Evolutionary conservation across 139 green algal genomes (phyloP).

Genomic region (Coelastrella sp.): DNA sequence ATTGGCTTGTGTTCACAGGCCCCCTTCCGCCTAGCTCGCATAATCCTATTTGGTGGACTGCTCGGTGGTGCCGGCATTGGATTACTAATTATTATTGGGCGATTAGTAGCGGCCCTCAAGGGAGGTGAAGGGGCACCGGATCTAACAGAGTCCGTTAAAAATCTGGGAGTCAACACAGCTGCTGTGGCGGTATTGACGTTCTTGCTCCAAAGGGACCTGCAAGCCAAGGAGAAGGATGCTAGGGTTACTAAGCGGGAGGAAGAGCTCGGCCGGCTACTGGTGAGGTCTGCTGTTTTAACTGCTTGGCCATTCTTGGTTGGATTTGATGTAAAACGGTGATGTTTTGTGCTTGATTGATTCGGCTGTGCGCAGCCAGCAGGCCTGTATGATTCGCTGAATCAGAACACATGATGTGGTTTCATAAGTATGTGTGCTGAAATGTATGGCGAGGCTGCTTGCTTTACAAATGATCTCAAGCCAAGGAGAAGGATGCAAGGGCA

Average conservation of each 20-base stretch:
- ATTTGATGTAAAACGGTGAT: not conserved
- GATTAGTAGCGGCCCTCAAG: not conserved
- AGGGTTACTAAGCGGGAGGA: slow-evolving; percentile 83
- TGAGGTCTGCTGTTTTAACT: slow-evolving; percentile 34
- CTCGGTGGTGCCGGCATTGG: slow-evolving; percentile 78
- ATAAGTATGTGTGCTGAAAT: no score
- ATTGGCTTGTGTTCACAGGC: slow-evolving; percentile 49
- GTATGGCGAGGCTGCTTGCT: no score
- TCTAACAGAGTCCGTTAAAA: slow-evolving; percentile 81
- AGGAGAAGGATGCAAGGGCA: no score
- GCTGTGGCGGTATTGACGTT: slow-evolving; percentile 75
- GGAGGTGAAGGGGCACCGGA: slow-evolving; percentile 70
- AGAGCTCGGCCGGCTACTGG: slow-evolving; percentile 82
- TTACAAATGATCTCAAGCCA: no score
- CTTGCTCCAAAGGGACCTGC: slow-evolving; percentile 83
- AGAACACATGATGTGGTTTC: no score
- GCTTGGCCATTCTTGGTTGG: not conserved
- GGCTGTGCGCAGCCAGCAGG: no score
- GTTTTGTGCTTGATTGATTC: not conserved
- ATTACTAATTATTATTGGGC: slow-evolving; percentile 82
- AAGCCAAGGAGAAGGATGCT: slow-evolving; percentile 61
- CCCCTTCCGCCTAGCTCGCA: slow-evolving; percentile 89
- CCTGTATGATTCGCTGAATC: no score
- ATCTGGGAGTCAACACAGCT: slow-evolving; percentile 86
- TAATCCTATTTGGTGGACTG: slow-evolving; percentile 85